Evolutionary conservation across 2,329 filamentous ascomycete species (phyloP), one percentile per base, ranked within the genome.

Genomic region (Aspergillus calidoustus): DNA sequence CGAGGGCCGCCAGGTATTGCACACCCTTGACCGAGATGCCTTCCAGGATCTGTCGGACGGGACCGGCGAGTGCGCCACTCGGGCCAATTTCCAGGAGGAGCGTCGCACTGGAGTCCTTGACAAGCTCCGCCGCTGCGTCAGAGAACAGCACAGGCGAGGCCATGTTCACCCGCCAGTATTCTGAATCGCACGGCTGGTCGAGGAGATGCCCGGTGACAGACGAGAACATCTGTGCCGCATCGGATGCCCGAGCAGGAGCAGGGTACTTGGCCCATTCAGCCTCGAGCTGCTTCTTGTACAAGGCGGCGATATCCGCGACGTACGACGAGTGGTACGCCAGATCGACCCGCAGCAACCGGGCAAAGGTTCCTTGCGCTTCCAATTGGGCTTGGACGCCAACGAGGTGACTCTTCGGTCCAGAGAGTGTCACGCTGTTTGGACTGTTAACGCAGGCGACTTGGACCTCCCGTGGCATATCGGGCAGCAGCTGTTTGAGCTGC

Each of bases 361-460:
- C 66, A 53, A 75, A 73, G 2, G 25, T 55, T 3, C 61, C 49
- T 48, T 69, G 57, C 5, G 72, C 41, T 19, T 72, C 65, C 1
- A 68, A 59, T 1, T 75, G 63, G 4, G 63, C 68, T 3, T 70
- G 65, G 0, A 41, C 48, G 28, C 77, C 72, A 1, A 4, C 6
- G 6, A 51, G 22, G 13, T 31, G 46, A 17, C n/a, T 13, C 15
- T 30, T 17, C 8, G 13, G 23, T 0, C 77, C 77, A 2, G 76
- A 77, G 0, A 80, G 25, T 0, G 78, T 81, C 1, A 79, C 66
- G 50, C 74, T 80, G 2, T 62, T 60, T 0, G 74, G 74, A 3
- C 71, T 74, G 64, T 82, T 82, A 48, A 74, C 65, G 31, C 78
- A 80, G 0, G 77, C 80, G 3, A 77, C 63, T 4, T 53, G 49